phyloP scores from a whole-genome alignment of 352 stramenopile genomes.

The Phytophthora hybrid region DNA sequence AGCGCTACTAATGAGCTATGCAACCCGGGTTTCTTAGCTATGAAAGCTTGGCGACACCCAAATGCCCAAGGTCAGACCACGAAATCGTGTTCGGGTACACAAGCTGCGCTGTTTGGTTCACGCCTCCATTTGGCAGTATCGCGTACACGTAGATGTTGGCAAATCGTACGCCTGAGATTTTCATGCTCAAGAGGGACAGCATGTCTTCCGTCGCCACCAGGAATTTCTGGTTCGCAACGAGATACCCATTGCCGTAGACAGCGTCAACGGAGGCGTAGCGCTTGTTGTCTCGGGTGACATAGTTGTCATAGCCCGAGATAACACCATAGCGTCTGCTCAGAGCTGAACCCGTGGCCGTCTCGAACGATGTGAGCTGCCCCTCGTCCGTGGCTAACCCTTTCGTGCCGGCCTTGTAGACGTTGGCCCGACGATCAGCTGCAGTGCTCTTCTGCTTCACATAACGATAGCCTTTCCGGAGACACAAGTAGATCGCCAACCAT shows the following conservation, averaged over 20 bases:
- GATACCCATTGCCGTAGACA: slow-evolving; percentile 46
- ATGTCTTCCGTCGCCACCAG: slow-evolving; percentile 46
- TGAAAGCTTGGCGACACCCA: too few species aligned
- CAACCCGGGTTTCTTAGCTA: too few species aligned
- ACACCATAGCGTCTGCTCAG: slow-evolving; percentile 40
- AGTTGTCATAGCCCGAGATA: slow-evolving; percentile 52
- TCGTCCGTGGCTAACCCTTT: not conserved
- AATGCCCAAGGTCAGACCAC: not conserved
- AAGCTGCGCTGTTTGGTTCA: not conserved
- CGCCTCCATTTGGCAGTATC: not conserved
- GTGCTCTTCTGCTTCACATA: slow-evolving; percentile 1
- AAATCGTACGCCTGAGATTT: slow-evolving; percentile 33
- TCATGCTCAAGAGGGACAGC: slow-evolving; percentile 41
- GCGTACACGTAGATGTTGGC: slow-evolving; percentile 42
- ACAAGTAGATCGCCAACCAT: slow-evolving; percentile 33
- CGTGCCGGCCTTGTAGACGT: not conserved
- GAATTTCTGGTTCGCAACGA: slow-evolving; percentile 47
- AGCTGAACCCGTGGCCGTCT: slow-evolving; percentile 26
- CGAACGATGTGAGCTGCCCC: slow-evolving; percentile 23
- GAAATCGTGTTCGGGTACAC: not conserved
- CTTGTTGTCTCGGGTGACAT: slow-evolving; percentile 36
- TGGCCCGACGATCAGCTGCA: not conserved
- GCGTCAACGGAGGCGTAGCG: slow-evolving; percentile 47
- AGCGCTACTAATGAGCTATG: too few species aligned
- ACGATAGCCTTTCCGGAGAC: slow-evolving; percentile 34